Evolutionary conservation across 2,329 filamentous ascomycete genomes (phyloP).

Genomic region (Ophiosphaerella herpotricha): DNA sequence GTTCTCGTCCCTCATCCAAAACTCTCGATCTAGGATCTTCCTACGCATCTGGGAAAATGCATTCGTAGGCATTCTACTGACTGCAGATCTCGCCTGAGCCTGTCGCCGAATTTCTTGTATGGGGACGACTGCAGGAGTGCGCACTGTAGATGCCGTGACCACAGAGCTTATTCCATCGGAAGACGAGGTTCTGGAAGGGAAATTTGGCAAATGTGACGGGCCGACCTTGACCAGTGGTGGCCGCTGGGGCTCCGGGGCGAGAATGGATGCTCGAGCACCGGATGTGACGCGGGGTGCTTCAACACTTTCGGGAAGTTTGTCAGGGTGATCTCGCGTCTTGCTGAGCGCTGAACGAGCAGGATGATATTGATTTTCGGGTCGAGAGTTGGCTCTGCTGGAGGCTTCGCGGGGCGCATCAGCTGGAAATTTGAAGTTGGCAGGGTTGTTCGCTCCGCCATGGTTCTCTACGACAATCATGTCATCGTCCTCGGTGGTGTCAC

Average conservation of each 20-base stretch:
- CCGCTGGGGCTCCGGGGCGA: constrained; percentile 38
- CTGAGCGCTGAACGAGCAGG: constrained; percentile 21
- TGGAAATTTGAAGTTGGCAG: constrained; percentile 26
- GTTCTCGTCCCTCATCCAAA: constrained; percentile 99
- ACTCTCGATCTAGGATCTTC: constrained; percentile 90
- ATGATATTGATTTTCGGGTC: constrained; percentile 30
- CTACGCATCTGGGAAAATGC: constrained; percentile 69
- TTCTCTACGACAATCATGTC: constrained; percentile 31
- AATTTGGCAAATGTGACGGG: constrained; percentile 55
- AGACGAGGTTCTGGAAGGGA: constrained; percentile 52
- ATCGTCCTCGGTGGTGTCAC: constrained; percentile 41
- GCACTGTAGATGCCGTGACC: constrained; percentile 39
- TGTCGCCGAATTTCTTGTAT: constrained; percentile 39
- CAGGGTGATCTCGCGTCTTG: constrained; percentile 25
- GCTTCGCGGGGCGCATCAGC: constrained; percentile 30
- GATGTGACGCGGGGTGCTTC: constrained; percentile 25
- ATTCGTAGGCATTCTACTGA: constrained; percentile 47
- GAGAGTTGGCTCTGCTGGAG: constrained; percentile 25
- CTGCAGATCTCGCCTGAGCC: constrained; percentile 22
- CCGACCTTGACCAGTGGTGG: constrained; percentile 51
- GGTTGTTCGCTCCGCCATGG: constrained; percentile 21
- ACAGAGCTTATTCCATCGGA: constrained; percentile 50
- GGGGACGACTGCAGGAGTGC: constrained; percentile 34
- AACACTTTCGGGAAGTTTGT: constrained; percentile 27
- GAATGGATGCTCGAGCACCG: constrained; percentile 28